Evolutionary conservation across 345 rosid genomes (phyloP), one percentile per base, ranked within the genome.

Genomic region (Eucalyptus polybractea): DNA sequence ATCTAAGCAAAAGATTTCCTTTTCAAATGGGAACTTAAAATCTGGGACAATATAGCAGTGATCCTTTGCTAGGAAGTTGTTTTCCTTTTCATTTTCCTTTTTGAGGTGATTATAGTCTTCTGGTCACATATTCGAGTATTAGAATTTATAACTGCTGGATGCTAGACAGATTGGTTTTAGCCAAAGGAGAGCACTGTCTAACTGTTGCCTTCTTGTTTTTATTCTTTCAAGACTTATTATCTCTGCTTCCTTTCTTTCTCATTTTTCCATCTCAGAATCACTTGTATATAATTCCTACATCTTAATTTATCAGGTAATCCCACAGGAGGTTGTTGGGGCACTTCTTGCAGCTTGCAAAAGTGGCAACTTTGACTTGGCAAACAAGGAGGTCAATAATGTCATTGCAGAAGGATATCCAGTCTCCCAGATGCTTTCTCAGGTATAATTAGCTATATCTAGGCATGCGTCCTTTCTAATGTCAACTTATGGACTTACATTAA

Each of bases 331-430:
- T 60, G 95, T 95, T 49, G 91, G 88, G 65, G 92, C 94, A 87
- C 92, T 96, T 92, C 93, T 95, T 90, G 88, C 89, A 56, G 94
- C 97, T 72, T 98, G 99, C 94, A 96, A 92, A 93, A 96, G 95
- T 81, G 97, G 98, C 24, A 94, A 98, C 91, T 97, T 98, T 88
- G 99, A 98, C 93, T 87, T 92, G 93, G 99, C 97, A 29, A 95
- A 96, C 93, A 96, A 95, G 92, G 98, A 96, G 93, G 99, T 96
- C 88, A 94, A 93, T 91, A 90, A 93, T 88, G 90, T 96, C 86
- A 96, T 96, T 86, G 97, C 97, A 44, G 99, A 97, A 90, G 99
- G 99, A 56, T 96, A 95, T 93, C 99, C 99, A 27, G 98, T 94
- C 81, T 95, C 99, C 89, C 97, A 97, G 93, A 92, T 97, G 94